phyloP scores from a whole-genome alignment of 2,329 filamentous ascomycete genomes.

The Phaeosphaeria sp. region DNA sequence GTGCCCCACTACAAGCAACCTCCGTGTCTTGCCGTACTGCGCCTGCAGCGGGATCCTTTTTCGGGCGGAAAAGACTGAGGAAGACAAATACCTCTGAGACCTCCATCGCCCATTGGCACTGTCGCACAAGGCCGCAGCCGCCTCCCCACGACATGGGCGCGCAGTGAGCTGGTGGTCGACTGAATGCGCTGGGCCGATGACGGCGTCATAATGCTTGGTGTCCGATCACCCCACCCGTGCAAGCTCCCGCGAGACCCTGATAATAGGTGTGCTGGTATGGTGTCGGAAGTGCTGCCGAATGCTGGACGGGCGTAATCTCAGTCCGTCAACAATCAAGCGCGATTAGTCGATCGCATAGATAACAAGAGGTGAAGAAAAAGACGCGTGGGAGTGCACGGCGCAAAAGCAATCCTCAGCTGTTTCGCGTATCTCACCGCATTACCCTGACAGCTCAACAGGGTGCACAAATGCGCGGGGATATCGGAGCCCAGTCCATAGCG shows the following conservation, averaged over 20 bases:
- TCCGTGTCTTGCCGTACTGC: slow-evolving; percentile 18
- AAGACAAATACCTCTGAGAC: slow-evolving; percentile 37
- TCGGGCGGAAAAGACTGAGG: slow-evolving; percentile 13
- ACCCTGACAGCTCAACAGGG: slow-evolving; percentile 5
- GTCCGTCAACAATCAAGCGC: neutral
- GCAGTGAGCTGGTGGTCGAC: slow-evolving; percentile 23
- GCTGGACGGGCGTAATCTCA: neutral
- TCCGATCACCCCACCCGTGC: slow-evolving; percentile 30
- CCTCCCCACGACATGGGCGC: slow-evolving; percentile 19
- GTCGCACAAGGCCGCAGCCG: slow-evolving; percentile 2
- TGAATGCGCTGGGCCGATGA: slow-evolving; percentile 37
- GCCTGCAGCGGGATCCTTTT: slow-evolving; percentile 1
- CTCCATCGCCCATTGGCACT: slow-evolving; percentile 15
- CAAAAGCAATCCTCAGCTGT: slow-evolving; percentile 8
- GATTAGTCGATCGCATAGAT: neutral
- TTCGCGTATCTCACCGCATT: slow-evolving; percentile 18
- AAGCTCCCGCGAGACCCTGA: neutral
- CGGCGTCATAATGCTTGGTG: slow-evolving; percentile 44
- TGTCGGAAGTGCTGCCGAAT: neutral
- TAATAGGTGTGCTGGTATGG: neutral
- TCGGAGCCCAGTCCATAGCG: slow-evolving; percentile 14
- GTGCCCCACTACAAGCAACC: slow-evolving; percentile 35
- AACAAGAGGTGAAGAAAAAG: too few species aligned
- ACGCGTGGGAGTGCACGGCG: slow-evolving; percentile 8
- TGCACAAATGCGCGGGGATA: slow-evolving; percentile 5